Evolutionary conservation across 1,139 yeast genomes (phyloP), one percentile per base, ranked within the genome.

Genomic region (Taphrina populina): DNA sequence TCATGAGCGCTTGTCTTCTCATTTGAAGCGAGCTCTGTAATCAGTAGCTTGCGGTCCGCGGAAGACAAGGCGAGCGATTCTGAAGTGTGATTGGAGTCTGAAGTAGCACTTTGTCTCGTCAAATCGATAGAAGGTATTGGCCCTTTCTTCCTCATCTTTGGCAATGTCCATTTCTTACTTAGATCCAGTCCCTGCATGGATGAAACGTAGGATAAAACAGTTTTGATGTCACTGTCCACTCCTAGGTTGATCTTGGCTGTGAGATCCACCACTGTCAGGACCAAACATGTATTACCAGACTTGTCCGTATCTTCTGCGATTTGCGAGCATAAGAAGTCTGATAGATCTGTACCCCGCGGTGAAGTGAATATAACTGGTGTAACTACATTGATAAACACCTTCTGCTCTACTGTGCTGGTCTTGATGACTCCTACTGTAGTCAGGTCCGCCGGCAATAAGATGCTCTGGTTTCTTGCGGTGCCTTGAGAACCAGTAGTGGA

Each of bases 101-200:
- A 17, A 17, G 43, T 7, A 13, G 5, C 29, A 2, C 3, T 21
- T 35, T 35, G 3, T n/a, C n/a, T n/a, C n/a, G n/a, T n/a, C n/a
- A n/a, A n/a, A 11, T 2, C 2, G 7, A 6, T 15, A n/a, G 17
- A 5, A 4, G 15, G 7, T 8, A 8, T 17, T 11, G 21, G 34
- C 11, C 47, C 47, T 32, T 43, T 43, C 29, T 30, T 43, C 10
- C 36, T 7, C 47, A 43, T 43, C 27, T 19, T 43, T 4, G 47
- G 47, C 17, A 43, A 30, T 6, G 36, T 43, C n/a, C 20, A 43
- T 19, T 29, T 43, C 11, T 19, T 8, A 4, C 27, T 19, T 10
- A 43, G 10, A 1, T 4, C 26, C 15, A 30, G 29, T 4, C 5
- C n/a, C 10, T 23, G n/a, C 5, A 7, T 4, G 7, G 10, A 10